A percentile compares a stretch with the other conserved stretches of the same genome.
Evolutionary conservation across 768 basidiomycete species (phyloP).

Genomic region (Lentinula detonsa): DNA sequence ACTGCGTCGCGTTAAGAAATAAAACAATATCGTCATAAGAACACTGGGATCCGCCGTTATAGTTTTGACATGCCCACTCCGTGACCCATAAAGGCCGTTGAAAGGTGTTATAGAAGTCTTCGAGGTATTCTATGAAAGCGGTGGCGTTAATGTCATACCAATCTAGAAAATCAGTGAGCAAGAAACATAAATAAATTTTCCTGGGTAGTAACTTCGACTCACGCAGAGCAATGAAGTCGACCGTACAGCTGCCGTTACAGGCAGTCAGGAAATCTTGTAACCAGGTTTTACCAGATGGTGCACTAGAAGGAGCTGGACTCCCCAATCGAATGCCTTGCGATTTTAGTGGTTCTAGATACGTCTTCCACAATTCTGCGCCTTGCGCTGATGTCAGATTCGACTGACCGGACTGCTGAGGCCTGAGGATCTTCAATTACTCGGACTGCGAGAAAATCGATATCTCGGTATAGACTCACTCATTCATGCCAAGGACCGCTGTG

Average conservation of each 20-base stretch:
- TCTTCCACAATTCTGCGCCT: constrained; percentile 46
- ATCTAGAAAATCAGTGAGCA: constrained; percentile 19
- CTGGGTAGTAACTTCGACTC: constrained; percentile 13
- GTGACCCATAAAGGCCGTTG: constrained; percentile 53
- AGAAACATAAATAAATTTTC: neutral
- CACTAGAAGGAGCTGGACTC: constrained; percentile 47
- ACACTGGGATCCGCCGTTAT: constrained; percentile 35
- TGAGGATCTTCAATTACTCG: neutral
- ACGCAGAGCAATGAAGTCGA: constrained; percentile 55
- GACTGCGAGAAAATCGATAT: neutral
- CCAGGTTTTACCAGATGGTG: constrained; percentile 49
- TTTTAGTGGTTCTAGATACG: constrained; percentile 44
- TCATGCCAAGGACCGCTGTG: constrained; percentile 44
- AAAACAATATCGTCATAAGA: constrained; percentile 33
- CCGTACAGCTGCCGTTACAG: constrained; percentile 44
- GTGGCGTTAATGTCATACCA: constrained; percentile 51
- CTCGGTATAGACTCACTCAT: constrained; percentile 38
- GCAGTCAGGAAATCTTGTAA: constrained; percentile 43
- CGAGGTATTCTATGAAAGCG: constrained; percentile 38
- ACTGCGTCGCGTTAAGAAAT: constrained; percentile 47
- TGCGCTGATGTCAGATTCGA: constrained; percentile 42
- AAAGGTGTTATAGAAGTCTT: constrained; percentile 47
- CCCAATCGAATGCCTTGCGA: constrained; percentile 40
- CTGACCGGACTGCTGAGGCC: constrained; percentile 34
- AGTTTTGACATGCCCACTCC: constrained; percentile 56